phyloP scores from a whole-genome alignment of 305 asterid genomes.

The Fraxinus greggii region DNA sequence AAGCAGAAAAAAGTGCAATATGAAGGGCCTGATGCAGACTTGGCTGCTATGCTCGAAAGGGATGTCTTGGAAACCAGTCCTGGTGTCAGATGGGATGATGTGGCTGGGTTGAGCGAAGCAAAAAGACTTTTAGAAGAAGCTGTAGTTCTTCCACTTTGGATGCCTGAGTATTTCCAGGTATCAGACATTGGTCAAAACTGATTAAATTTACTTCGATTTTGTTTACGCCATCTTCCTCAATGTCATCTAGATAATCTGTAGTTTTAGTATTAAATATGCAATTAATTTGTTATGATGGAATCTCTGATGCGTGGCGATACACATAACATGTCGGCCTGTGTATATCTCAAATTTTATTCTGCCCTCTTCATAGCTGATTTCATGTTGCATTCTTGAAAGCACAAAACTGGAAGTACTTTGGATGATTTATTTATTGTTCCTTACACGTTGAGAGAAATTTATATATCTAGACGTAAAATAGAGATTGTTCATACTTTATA shows the following conservation, averaged over 20 bases:
- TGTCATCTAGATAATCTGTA: not conserved
- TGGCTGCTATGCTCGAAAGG: constrained; percentile 99
- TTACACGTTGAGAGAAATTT: not conserved
- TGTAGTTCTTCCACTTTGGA: constrained; percentile 97
- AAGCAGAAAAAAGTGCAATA: constrained; percentile 73
- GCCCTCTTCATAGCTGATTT: not conserved
- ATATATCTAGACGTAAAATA: not conserved
- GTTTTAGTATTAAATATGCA: not conserved
- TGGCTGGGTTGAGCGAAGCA: constrained; percentile 96
- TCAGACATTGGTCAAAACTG: constrained; percentile 17
- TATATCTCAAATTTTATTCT: too few species aligned
- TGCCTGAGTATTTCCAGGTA: constrained; percentile 99
- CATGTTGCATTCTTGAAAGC: not conserved
- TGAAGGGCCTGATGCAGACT: constrained; percentile 95
- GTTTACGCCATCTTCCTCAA: constrained; percentile 1
- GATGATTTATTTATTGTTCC: constrained; percentile 10
- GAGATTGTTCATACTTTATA: constrained; percentile 7
- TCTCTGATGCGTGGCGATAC: not conserved
- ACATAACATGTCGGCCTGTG: not conserved
- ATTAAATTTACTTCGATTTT: constrained; percentile 8
- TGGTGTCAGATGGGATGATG: constrained; percentile 99
- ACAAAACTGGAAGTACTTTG: not conserved
- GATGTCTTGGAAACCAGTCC: constrained; percentile 92
- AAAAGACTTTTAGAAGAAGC: constrained; percentile 98
- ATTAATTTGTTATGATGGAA: not conserved